Percentiles rank a stretch among this genome's conserved stretches.
These are phyloP conservation scores for Wallacemonas sp. DNA, from an alignment of 208 protist species.

Conservation along the genomic window DNA sequence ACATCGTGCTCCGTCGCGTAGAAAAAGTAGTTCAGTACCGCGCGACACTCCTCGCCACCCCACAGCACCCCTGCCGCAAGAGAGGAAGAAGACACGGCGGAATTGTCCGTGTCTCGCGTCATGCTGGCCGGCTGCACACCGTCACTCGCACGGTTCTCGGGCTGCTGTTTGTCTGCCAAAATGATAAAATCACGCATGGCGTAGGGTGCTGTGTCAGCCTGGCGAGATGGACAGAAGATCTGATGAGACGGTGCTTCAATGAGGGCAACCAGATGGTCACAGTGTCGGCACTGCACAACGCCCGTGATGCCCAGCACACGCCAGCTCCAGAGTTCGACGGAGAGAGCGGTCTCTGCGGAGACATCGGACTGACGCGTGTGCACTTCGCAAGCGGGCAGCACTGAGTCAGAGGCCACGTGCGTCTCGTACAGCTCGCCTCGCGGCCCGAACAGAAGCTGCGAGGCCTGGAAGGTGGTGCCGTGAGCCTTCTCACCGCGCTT, in stretches of 20 bases:
- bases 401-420: slow-evolving; percentile 51
- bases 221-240: not conserved
- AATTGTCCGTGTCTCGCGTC: no score
- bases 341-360: slow-evolving; percentile 20
- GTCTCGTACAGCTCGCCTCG: slow-evolving; percentile 64
- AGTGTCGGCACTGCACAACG: slow-evolving; percentile 50
- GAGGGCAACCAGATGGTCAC: slow-evolving; percentile 47
- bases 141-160: not conserved
- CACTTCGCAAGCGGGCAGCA: slow-evolving; percentile 13
- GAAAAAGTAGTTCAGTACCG: slow-evolving; percentile 1
- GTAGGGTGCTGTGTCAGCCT: not conserved
- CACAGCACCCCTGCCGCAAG: no score
- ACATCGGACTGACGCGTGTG: slow-evolving; percentile 12
- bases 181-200: not conserved
- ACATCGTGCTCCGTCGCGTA: not conserved
- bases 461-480: not conserved
- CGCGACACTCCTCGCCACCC: not conserved
- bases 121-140: not conserved
- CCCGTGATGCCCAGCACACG: slow-evolving; percentile 53
- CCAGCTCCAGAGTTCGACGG: slow-evolving; percentile 76
- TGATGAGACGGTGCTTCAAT: slow-evolving; percentile 44
- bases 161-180: slow-evolving; percentile 19
- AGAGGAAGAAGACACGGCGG: no score
- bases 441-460: slow-evolving; percentile 29
- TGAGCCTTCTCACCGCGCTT: not conserved